A percentile compares a stretch with the other conserved stretches of the same genome.
phyloP scores from a whole-genome alignment of 2,329 filamentous ascomycete species.

The Fusarium oxysporum region DNA sequence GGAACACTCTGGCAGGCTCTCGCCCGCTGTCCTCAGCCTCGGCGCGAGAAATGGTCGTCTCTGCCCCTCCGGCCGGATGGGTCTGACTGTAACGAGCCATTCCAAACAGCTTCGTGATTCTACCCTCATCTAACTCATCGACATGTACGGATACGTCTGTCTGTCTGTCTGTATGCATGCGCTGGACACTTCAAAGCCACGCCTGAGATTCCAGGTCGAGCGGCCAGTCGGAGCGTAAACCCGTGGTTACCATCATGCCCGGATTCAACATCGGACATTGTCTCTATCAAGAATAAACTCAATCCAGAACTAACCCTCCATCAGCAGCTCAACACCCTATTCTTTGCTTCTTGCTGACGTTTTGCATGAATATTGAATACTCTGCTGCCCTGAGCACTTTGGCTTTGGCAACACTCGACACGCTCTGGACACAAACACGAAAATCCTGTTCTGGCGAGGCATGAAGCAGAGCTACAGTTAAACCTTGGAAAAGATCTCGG shows the following conservation, averaged over 20 bases:
- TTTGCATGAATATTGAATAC: conserved; percentile 23
- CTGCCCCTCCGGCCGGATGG: conserved; percentile 18
- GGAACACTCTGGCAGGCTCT: conserved; percentile 23
- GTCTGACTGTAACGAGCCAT: conserved; percentile 2
- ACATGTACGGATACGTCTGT: background rate
- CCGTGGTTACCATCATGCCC: conserved; percentile 21
- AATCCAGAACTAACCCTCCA: conserved; percentile 20
- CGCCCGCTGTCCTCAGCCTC: conserved; percentile 8
- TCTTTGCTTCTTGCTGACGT: conserved; percentile 12
- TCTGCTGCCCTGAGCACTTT: background rate
- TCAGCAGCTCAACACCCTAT: conserved; percentile 26
- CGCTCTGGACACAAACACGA: background rate
- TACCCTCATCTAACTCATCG: background rate
- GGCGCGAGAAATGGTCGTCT: conserved; percentile 7
- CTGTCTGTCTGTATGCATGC: background rate
- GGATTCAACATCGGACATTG: conserved; percentile 20
- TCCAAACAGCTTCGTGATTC: conserved; percentile 12
- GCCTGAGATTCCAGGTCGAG: conserved; percentile 3
- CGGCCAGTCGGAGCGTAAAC: conserved; percentile 25
- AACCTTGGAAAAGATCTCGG: conserved; percentile 1
- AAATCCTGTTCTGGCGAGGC: no score
- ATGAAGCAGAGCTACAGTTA: no score
- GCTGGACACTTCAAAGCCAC: conserved; percentile 16
- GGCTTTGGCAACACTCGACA: background rate
- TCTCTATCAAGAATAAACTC: conserved; percentile 29